phyloP scores from a whole-genome alignment of 2,329 filamentous ascomycete genomes.

The Monosporascus sp. region DNA sequence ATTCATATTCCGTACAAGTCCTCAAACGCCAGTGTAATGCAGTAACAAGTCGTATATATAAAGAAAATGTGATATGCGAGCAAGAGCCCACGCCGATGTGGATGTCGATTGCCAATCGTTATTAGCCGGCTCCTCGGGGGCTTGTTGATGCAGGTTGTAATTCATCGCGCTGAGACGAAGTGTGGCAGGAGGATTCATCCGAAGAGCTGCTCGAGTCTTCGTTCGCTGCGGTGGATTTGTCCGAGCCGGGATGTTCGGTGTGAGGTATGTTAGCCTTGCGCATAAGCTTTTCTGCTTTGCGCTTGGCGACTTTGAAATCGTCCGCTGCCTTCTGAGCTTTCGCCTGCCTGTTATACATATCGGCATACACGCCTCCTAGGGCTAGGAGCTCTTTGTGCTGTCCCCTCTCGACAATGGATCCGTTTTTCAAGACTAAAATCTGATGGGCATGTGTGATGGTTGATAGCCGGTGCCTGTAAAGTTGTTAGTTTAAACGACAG shows the following conservation, averaged over 20 bases:
- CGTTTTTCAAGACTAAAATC: slow-evolving; percentile 72
- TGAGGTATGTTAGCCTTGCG: slow-evolving; percentile 44
- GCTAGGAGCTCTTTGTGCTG: slow-evolving; percentile 72
- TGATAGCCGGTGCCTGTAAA: slow-evolving; percentile 65
- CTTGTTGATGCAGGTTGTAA: not conserved
- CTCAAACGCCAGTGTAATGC: not conserved
- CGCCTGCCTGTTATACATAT: slow-evolving; percentile 88
- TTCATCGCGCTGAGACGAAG: not conserved
- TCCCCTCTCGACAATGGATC: slow-evolving; percentile 71
- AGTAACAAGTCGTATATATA: not conserved
- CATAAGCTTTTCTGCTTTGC: slow-evolving; percentile 39
- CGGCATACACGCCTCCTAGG: slow-evolving; percentile 67
- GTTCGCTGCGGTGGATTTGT: slow-evolving; percentile 31
- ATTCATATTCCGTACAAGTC: not conserved
- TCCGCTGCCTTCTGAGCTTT: slow-evolving; percentile 66
- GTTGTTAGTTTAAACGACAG: slow-evolving; percentile 15
- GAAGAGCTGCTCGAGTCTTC: slow-evolving; percentile 35
- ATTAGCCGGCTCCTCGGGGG: slow-evolving; percentile 1
- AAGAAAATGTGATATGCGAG: not conserved
- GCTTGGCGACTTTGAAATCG: slow-evolving; percentile 43
- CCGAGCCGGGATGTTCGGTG: slow-evolving; percentile 14
- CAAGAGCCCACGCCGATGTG: not conserved
- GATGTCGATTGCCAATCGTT: not conserved
- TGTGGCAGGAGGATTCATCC: slow-evolving; percentile 19
- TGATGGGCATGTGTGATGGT: slow-evolving; percentile 83